Evolutionary conservation across 2,329 filamentous ascomycete genomes (phyloP), one percentile per base, ranked within the genome.

Genomic region (Tolypocladium cylindrosporum): DNA sequence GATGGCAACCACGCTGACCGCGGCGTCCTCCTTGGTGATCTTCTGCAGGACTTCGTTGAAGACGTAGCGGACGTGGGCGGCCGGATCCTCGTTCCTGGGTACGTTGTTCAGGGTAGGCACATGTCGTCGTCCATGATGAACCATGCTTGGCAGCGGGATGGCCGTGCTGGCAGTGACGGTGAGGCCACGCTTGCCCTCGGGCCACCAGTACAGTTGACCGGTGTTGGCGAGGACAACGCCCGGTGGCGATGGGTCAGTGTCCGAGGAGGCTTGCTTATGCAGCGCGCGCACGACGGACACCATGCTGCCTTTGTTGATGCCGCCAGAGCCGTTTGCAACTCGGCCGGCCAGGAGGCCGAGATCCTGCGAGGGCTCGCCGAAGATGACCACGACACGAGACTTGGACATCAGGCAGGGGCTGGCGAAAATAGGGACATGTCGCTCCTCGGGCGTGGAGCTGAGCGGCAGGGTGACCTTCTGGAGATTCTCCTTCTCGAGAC

Each of bases 191-290:
- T 79, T 73, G 1, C 79, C 79, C 55, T 82, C 79, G 45, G 88
- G 83, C 69, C 88, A 90, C 86, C 90, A 97, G 65, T 86, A 77
- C 21, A 89, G 75, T 72, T 95, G 86, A 5, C 90, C 90, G 4
- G 84, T 78, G 68, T 96, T 97, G 52, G 90, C 83, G 34, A 96
- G 75, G 36, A 97, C 74, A 58, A 97, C 74, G 3, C 82, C 88
- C 0, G 80, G 84, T 1, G 74, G 62, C 2, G 69, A 63, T 0
- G 66, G 36, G 24, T 77, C 73, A 0, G 63, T 54, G 0, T 69
- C 61, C 16, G 70, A 73, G 40, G 71, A 71, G 31, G 53, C 61
- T 58, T 77, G 71, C 19, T 65, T 56, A 48, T 67, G 67, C 5
- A 86, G 71, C 14, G 69, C 73, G 41, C 76, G 70, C 31, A 87